Percentiles rank a stretch among this genome's conserved stretches.
Evolutionary conservation across 2,329 filamentous ascomycete genomes (phyloP).

Genomic region (Tolypocladium sp.): DNA sequence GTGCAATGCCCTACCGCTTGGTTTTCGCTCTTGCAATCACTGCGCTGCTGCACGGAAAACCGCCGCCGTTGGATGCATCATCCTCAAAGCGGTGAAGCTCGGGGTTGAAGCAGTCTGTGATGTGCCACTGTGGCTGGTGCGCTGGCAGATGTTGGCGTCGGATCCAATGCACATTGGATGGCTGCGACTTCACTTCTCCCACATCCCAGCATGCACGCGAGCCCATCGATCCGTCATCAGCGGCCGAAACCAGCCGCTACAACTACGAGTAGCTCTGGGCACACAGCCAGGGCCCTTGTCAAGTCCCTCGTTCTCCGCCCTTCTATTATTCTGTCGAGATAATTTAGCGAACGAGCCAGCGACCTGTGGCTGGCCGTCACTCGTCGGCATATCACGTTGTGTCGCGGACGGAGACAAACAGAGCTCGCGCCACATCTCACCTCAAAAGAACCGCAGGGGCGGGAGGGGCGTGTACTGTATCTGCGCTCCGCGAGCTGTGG

Average conservation of each 20-base stretch:
- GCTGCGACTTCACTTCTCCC: not conserved
- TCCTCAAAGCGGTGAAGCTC: not conserved
- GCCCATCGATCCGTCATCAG: not conserved
- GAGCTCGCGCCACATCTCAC: not conserved
- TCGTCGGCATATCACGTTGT: not conserved
- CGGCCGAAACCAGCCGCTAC: not conserved
- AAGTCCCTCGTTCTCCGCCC: too few species aligned
- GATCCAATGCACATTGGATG: not conserved
- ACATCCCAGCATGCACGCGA: not conserved
- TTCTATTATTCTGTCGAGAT: not conserved
- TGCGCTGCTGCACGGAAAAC: not conserved
- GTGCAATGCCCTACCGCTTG: too few species aligned
- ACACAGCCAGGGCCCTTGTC: too few species aligned
- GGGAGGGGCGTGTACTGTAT: not conserved
- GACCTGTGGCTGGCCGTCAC: not conserved
- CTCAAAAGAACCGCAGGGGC: slow-evolving; percentile 1
- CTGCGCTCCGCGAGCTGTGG: not conserved
- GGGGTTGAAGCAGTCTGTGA: not conserved
- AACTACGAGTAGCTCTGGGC: too few species aligned
- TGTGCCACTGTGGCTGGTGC: slow-evolving; percentile 7
- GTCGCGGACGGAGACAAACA: not conserved
- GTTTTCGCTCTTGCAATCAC: not conserved
- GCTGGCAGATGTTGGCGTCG: not conserved
- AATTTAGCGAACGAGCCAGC: not conserved
- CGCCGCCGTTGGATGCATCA: not conserved